phyloP scores from a whole-genome alignment of 192 early-diverging fungal species.

The Coemansia sp. region DNA sequence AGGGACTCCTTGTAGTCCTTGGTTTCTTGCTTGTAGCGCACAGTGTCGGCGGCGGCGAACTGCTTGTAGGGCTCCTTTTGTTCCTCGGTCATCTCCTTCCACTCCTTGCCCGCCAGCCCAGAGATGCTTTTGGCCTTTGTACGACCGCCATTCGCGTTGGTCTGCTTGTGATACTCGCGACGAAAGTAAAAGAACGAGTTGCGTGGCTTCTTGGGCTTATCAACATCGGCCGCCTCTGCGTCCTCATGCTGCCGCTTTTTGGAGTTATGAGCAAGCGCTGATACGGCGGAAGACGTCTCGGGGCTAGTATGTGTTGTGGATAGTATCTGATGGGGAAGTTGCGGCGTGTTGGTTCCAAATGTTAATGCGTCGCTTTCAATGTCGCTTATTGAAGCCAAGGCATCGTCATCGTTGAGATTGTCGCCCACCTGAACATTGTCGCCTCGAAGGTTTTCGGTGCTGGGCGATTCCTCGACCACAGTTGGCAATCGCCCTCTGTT shows the following conservation, averaged over 20 bases:
- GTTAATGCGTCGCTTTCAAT: not conserved
- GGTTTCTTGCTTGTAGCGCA: conserved; percentile 70
- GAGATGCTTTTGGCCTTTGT: conserved; percentile 25
- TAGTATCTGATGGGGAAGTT: conserved; percentile 1
- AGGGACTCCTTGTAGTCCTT: conserved; percentile 44
- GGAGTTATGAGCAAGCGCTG: not conserved
- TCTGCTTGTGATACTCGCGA: conserved; percentile 12
- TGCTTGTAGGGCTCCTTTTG: conserved; percentile 56
- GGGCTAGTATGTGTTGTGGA: not conserved
- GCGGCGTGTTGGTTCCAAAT: not conserved
- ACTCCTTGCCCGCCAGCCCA: conserved; percentile 36
- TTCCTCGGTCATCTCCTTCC: conserved; percentile 60
- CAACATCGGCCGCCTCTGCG: not conserved
- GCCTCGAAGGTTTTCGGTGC: not conserved
- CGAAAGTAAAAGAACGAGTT: conserved; percentile 33
- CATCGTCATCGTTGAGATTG: not conserved
- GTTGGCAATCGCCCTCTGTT: not conserved
- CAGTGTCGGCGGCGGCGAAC: conserved; percentile 62
- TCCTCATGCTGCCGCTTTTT: conserved; percentile 5
- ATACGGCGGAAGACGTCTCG: not conserved
- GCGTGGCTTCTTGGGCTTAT: conserved; percentile 24
- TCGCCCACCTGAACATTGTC: not conserved
- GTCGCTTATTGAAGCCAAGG: not conserved
- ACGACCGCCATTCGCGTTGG: conserved; percentile 10
- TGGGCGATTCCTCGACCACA: not conserved